These are phyloP conservation scores for Nothophoma quercina DNA, from an alignment of 2,329 filamentous ascomycete species.

Conservation along the genomic window DNA sequence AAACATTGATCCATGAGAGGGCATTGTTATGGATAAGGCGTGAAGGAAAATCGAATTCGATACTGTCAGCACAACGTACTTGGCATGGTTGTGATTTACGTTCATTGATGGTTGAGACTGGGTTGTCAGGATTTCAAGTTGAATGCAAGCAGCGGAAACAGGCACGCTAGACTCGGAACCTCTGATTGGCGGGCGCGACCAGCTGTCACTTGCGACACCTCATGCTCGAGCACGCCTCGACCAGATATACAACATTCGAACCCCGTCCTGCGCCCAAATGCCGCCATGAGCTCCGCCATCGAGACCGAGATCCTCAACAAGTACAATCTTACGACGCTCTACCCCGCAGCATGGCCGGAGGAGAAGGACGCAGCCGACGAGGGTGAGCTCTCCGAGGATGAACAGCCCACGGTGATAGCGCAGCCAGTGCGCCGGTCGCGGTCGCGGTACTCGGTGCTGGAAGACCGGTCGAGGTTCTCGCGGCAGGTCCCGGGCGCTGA, in stretches of 20 bases:
- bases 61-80: no score
- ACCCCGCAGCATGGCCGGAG: slow-evolving; percentile 84
- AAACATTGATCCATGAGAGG: no score
- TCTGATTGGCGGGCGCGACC: slow-evolving; percentile 36
- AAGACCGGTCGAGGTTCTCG: slow-evolving; percentile 74
- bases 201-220: slow-evolving; percentile 23
- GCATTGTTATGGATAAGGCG: no score
- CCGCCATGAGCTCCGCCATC: slow-evolving; percentile 39
- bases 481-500: slow-evolving; percentile 74
- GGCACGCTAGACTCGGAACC: neutral
- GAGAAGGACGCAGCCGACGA: slow-evolving; percentile 76
- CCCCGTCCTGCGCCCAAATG: neutral
- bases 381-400: slow-evolving; percentile 63
- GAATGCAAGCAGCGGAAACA: neutral
- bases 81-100: neutral
- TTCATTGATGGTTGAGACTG: neutral
- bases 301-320: slow-evolving; percentile 84
- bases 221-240: slow-evolving; percentile 1
- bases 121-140: neutral
- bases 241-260: neutral
- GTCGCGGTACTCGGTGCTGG: slow-evolving; percentile 85
- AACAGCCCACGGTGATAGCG: slow-evolving; percentile 43
- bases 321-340: slow-evolving; percentile 82
- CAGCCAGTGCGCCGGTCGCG: slow-evolving; percentile 63
- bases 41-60: no score